Base-by-base conservation (phyloP, 108 stramenopile species). In the Aureococcus anophagefferens region DNA sequence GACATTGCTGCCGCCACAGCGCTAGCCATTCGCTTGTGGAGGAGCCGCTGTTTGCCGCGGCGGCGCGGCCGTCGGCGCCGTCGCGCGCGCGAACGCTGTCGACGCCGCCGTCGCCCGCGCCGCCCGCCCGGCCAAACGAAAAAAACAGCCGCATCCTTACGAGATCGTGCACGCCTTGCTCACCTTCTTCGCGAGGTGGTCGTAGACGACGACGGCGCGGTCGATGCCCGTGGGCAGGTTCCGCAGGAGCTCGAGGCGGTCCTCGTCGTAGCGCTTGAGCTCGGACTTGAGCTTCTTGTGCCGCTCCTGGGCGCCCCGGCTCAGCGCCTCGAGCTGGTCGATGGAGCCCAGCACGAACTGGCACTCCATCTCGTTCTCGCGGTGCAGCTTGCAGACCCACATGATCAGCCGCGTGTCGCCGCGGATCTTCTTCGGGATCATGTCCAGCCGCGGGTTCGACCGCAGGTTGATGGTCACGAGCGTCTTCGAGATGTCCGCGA, bases 401-500 rank as follows among this genome's bases (percentile, higher is more conserved):
- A 71, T 35, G 34, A 71, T 36, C 5, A 71, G 33, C 5, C 63
- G 62, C 25, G 70, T 33, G 70, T 71, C 63, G 5, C 70, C 63
- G 16, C 70, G 33, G 62, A 71, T 71, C 5, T 33, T 46, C 28
- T 71, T 71, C 0, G 70, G 70, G 62, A 71, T 63, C 63, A 71
- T 71, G 25, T 71, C 70, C 7, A 71, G 70, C 35, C 33, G 16
- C 28, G 62, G 62, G 70, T 71, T 71, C 62, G 35, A 35, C 62
- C 25, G 21, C 13, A 64, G 25, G 70, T 71, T 46, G 30, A 71
- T 71, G 32, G 63, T 63, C 21, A 37, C 45, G 7, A 35, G 35
- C 29, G 63, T 17, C 9, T 1, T 35, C 62, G 29, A 46, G 33
- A 71, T 21, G 33, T 71, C 70, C 62, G 62, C 62, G 32, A 62